phyloP scores from a whole-genome alignment of 129 eudicot species.

The Tagetes erecta region DNA sequence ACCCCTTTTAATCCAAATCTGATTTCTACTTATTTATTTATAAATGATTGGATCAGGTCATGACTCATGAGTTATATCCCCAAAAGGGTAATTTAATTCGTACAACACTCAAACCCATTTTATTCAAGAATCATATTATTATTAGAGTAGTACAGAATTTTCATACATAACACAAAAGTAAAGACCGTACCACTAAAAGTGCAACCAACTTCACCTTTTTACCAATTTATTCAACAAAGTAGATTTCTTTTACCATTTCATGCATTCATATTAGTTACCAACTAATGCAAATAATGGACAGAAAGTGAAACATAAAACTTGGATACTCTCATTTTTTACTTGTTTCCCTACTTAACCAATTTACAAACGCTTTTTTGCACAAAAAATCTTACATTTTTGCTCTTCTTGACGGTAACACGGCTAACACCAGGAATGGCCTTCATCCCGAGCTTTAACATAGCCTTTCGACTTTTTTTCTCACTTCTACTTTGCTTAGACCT shows the following conservation, averaged over 20 bases:
- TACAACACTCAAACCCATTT: background rate
- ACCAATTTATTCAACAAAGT: background rate
- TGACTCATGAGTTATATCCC: background rate
- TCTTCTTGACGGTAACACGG: slow-evolving; percentile 33
- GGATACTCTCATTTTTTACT: background rate
- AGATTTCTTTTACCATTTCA: background rate
- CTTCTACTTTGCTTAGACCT: slow-evolving; percentile 39
- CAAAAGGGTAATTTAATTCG: background rate
- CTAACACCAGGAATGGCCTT: slow-evolving; percentile 37
- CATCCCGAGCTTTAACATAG: slow-evolving; percentile 40
- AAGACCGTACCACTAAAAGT: background rate
- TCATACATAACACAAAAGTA: background rate
- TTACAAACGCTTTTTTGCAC: background rate
- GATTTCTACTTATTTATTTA: background rate
- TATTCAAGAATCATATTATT: background rate
- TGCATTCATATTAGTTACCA: background rate
- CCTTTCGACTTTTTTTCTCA: slow-evolving; percentile 38
- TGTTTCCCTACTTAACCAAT: background rate
- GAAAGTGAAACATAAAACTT: background rate
- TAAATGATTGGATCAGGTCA: background rate
- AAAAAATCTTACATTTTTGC: slow-evolving; percentile 25
- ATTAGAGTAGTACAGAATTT: background rate
- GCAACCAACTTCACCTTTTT: background rate
- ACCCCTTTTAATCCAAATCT: background rate
- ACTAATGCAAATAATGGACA: background rate